A percentile compares a stretch with the other conserved stretches of the same genome.
Conservation (phyloP, 2,329 filamentous ascomycete genomes). For the Diplocarpon mali region DNA sequence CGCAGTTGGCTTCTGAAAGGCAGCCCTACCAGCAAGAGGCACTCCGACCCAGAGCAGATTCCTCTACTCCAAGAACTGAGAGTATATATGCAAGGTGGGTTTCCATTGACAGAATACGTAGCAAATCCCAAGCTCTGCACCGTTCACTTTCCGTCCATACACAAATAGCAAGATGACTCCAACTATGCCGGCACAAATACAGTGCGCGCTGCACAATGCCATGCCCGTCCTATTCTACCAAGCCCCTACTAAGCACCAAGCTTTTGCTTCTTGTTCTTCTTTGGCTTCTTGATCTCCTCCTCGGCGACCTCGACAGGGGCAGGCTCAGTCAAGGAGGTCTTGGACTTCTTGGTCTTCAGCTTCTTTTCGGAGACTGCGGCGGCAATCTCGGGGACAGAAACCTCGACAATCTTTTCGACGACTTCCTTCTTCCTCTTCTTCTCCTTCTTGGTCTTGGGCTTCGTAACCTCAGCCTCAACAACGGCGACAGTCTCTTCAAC, state of each 20-base stretch:
- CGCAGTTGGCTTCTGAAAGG: no score
- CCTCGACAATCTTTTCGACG: neutral
- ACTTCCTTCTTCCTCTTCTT: constrained; percentile 8
- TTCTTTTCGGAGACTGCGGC: constrained; percentile 12
- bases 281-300: constrained; percentile 15
- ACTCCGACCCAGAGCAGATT: no score
- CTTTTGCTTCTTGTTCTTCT: constrained; percentile 28
- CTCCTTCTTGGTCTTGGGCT: constrained; percentile 30
- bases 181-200: neutral
- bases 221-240: neutral
- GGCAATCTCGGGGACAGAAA: neutral
- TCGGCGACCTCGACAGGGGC: constrained; percentile 30
- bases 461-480: constrained; percentile 2
- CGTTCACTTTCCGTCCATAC: neutral
- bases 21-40: no score
- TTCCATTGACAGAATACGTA: neutral
- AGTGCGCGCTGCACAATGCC: neutral
- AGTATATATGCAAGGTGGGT: no score
- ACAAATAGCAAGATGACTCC: constrained; percentile 1
- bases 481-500: constrained; percentile 3
- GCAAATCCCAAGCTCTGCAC: neutral
- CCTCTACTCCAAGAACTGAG: no score
- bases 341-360: constrained; percentile 15
- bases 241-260: constrained; percentile 1
- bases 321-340: constrained; percentile 9